Percentiles rank a stretch among this genome's conserved stretches.
Evolutionary conservation across 305 asterid genomes (phyloP).

Genomic region (Plantago lanceolata): DNA sequence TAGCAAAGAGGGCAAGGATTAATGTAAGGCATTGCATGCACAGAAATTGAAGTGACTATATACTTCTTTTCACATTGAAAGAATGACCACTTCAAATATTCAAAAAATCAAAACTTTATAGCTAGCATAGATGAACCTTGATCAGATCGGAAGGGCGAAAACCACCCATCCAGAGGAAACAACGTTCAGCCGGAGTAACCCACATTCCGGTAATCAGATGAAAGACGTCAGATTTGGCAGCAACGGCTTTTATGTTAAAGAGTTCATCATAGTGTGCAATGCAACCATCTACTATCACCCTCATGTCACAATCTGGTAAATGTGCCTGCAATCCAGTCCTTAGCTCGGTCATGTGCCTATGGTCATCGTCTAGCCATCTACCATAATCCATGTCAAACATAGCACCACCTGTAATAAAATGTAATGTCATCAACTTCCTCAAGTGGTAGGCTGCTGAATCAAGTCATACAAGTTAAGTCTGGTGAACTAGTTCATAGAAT

Average conservation of each 20-base stretch:
- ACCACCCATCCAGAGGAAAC: slow-evolving; percentile 96
- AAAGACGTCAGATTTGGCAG: slow-evolving; percentile 81
- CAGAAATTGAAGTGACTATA: no score
- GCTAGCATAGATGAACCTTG: no score
- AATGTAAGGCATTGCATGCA: no score
- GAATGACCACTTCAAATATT: no score
- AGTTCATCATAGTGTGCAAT: slow-evolving; percentile 73
- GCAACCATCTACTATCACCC: slow-evolving; percentile 65
- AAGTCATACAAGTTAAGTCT: not conserved
- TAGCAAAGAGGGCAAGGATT: no score
- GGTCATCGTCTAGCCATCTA: slow-evolving; percentile 89
- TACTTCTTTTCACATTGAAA: no score
- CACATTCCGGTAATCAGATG: slow-evolving; percentile 90
- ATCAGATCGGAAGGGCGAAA: slow-evolving; percentile 87
- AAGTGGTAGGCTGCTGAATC: no score
- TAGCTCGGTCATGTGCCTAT: slow-evolving; percentile 67
- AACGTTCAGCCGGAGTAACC: slow-evolving; percentile 86
- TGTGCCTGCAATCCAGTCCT: slow-evolving; percentile 73
- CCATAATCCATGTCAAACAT: slow-evolving; percentile 90
- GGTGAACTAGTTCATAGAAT: slow-evolving; percentile 6
- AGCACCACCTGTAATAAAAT: slow-evolving; percentile 50
- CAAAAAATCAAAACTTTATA: no score
- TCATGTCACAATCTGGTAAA: slow-evolving; percentile 61
- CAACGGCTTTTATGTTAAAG: slow-evolving; percentile 62
- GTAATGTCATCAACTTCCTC: no score